Evolutionary conservation across 1,139 yeast genomes (phyloP), one percentile per base, ranked within the genome.

Genomic region (Nadsonia starkeyi-henricii): DNA sequence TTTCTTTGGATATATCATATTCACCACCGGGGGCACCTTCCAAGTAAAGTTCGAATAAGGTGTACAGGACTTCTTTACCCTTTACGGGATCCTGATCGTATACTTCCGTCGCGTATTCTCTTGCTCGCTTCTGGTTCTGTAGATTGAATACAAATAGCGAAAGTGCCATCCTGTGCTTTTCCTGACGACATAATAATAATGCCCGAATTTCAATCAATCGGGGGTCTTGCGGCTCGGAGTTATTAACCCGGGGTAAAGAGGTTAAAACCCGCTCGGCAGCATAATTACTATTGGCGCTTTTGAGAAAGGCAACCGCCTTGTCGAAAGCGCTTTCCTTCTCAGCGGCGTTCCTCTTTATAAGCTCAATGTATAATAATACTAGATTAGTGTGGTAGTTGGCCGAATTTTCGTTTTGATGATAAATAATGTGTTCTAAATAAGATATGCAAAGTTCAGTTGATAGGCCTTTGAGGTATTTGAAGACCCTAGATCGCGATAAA

Each of bases 401-500:
- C 8, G 77, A 70, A 23, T 67, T 57, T 39, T 74, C 75, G 1
- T 66, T 60, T 37, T 68, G 60, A 13, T 70, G 70, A 47, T 66
- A 72, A 8, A 77, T 67, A 26, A 79, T 61, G 57, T 77, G 79
- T 57, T 85, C 91, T 49, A 89, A 66, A 59, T 83, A 89, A 21
- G 62, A 57, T 1, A 76, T 64, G 0, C 77, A 73, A 41, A 80
- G 59, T 0, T 56, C 57, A 46, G 63, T 52, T 20, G 62, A 64
- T 51, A 47, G 58, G 26, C 45, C 48, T 52, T 28, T 64, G 51
- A 63, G 73, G 61, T 64, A 76, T 1, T 74, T 71, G 47, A 81
- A 68, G 0, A 86, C 81, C 56, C 71, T 69, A 17, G 63, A 54
- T 45, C 73, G 70, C 52, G 84, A 77, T 49, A 81, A 73, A 19